Evolutionary conservation across 2,329 filamentous ascomycete species (phyloP).

Genomic region (Nemania bipapillata): DNA sequence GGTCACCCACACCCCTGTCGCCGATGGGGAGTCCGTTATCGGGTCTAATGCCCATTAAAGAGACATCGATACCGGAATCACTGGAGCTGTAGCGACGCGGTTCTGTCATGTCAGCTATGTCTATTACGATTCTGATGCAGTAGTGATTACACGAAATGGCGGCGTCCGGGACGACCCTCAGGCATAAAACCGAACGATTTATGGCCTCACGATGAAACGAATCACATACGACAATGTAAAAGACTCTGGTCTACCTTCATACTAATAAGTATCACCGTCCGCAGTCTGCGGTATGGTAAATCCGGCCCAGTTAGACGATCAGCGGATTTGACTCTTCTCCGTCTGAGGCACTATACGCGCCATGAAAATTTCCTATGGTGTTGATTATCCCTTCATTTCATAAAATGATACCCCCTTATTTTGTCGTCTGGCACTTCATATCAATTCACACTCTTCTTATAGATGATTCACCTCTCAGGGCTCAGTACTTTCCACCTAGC

Average conservation of each 20-base stretch:
- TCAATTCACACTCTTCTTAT: conserved; percentile 21
- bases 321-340: conserved; percentile 21
- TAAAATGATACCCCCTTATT: conserved; percentile 46
- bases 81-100: conserved; percentile 23
- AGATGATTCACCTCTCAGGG: not conserved
- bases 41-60: conserved; percentile 32
- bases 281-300: conserved; percentile 10
- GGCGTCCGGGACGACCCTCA: conserved; percentile 5
- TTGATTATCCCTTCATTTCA: conserved; percentile 41
- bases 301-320: conserved; percentile 18
- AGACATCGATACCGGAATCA: conserved; percentile 29
- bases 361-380: conserved; percentile 32
- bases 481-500: conserved; percentile 10
- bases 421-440: conserved; percentile 18
- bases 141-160: conserved; percentile 3
- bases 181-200: conserved; percentile 26
- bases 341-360: conserved; percentile 25
- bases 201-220: conserved; percentile 38
- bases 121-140: conserved; percentile 4
- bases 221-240: conserved; percentile 25
- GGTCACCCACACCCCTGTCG: conserved; percentile 53
- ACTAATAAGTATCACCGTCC: conserved; percentile 30
- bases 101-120: not conserved
- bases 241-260: conserved; percentile 24
- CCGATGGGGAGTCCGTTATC: conserved; percentile 44